Percentiles rank a stretch among this genome's conserved stretches.
These are phyloP conservation scores for Nicotiana rustica DNA, from an alignment of 305 asterid genomes.

Conservation along the genomic window DNA sequence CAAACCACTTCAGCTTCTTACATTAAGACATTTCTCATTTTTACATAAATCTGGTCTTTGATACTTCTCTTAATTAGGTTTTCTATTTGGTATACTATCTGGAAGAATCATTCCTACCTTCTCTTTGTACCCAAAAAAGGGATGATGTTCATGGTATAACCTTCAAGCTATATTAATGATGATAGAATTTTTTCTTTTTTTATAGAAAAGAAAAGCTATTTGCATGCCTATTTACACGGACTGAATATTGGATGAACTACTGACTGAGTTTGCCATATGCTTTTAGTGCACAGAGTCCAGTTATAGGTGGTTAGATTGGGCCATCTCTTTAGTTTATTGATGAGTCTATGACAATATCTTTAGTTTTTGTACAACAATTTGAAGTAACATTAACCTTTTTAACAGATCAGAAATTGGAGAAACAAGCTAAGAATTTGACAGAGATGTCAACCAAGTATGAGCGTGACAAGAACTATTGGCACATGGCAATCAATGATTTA, in stretches of 20 bases:
- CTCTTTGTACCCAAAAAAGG: neutral
- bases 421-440: slow-evolving; percentile 65
- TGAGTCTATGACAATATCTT: neutral
- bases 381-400: neutral
- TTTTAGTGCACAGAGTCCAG: neutral
- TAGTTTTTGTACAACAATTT: slow-evolving; percentile 7
- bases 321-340: slow-evolving; percentile 18
- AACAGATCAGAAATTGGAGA: slow-evolving; percentile 73
- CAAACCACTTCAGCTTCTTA: neutral
- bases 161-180: neutral
- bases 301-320: neutral
- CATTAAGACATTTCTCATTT: neutral
- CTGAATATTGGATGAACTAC: neutral
- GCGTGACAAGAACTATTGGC: slow-evolving; percentile 70
- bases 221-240: neutral
- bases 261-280: neutral
- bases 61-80: slow-evolving; percentile 32
- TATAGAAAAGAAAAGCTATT: neutral
- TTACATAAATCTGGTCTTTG: neutral
- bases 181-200: neutral
- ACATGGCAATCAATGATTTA: slow-evolving; percentile 58
- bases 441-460: slow-evolving; percentile 74
- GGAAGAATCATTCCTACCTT: neutral
- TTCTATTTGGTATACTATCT: slow-evolving; percentile 6
- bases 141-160: neutral